These are phyloP conservation scores for Rhytidiadelphus loreus DNA, from an alignment of 225 moss, liverwort and hornwort species.

Conservation along the genomic window DNA sequence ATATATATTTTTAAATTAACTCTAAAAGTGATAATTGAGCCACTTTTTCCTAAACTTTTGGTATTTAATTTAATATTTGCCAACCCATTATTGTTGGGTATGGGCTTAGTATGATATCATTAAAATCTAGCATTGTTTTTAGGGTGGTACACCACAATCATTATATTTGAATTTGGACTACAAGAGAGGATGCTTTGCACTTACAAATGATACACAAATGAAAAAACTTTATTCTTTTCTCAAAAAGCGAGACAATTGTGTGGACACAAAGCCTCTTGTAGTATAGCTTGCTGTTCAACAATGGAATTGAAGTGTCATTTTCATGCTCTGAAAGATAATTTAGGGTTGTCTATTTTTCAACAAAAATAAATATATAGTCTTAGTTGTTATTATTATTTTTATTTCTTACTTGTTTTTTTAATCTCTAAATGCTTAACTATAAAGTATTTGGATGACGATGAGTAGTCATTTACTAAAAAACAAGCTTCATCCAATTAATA, in stretches of 20 bases:
- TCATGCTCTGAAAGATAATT: not conserved
- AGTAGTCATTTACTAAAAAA: not conserved
- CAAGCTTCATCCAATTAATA: not conserved
- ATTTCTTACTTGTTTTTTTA: not conserved
- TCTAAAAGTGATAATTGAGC: no score
- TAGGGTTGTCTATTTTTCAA: not conserved
- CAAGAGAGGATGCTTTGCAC: no score
- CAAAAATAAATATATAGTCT: not conserved
- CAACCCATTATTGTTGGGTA: accelerated
- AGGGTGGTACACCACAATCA: no score
- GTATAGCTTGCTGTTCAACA: not conserved
- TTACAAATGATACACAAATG: no score
- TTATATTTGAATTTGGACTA: no score
- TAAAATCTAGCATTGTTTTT: no score
- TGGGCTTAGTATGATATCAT: no score
- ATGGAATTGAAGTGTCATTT: not conserved
- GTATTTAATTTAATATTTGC: no score
- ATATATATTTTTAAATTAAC: no score
- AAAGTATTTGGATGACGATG: not conserved
- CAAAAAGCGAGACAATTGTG: no score
- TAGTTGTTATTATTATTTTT: no score
- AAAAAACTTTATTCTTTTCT: not conserved
- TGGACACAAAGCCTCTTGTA: not conserved
- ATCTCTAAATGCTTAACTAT: not conserved
- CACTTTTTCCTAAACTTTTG: no score